phyloP scores from a whole-genome alignment of 2,329 filamentous ascomycete genomes.

The Trichoderma asperellum region DNA sequence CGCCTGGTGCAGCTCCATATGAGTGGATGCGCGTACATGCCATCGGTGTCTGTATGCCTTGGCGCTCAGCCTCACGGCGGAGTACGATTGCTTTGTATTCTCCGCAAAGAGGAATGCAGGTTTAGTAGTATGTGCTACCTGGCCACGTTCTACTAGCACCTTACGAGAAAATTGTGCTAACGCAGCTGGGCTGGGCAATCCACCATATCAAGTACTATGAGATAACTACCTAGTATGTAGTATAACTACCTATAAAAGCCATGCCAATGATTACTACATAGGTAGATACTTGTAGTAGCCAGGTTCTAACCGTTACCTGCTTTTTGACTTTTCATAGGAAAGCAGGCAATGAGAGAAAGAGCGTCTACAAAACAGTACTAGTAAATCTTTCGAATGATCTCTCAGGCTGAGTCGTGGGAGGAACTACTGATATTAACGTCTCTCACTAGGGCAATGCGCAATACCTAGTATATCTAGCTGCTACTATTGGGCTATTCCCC shows the following conservation, averaged over 20 bases:
- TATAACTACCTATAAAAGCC: too few species aligned
- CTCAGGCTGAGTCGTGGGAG: not conserved
- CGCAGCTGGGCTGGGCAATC: not conserved
- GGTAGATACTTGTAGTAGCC: too few species aligned
- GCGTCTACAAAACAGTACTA: not conserved
- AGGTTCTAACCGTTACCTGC: not conserved
- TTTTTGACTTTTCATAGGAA: not conserved
- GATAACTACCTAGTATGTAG: not conserved
- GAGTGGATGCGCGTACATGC: not conserved
- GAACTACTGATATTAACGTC: too few species aligned
- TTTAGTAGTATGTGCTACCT: not conserved
- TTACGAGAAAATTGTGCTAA: not conserved
- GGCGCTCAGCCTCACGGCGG: conserved; percentile 17
- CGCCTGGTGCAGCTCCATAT: not conserved
- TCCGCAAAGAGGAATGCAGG: not conserved
- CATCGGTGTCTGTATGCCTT: conserved; percentile 19
- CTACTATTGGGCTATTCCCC: not conserved
- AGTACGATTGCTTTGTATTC: not conserved
- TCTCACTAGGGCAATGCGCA: not conserved
- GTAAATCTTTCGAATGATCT: not conserved
- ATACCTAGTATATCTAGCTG: not conserved
- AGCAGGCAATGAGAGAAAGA: not conserved
- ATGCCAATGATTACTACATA: not conserved
- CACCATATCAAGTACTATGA: not conserved
- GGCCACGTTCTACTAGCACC: not conserved